These are phyloP conservation scores for Rauvolfia tetraphylla DNA, from an alignment of 257 asterid genomes.

Conservation along the genomic window DNA sequence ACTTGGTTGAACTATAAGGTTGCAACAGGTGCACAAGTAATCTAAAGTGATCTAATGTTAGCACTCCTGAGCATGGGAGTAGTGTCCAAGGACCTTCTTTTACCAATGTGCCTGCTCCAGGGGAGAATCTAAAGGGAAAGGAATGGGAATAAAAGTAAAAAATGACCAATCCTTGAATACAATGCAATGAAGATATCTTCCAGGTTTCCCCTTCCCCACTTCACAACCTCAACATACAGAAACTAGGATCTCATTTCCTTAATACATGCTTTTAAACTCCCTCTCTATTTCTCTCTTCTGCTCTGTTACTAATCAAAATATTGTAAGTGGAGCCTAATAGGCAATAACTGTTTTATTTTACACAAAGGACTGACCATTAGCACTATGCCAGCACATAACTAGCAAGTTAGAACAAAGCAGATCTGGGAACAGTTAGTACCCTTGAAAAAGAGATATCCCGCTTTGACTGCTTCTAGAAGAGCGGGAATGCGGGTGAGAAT, in stretches of 20 bases:
- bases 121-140: not conserved
- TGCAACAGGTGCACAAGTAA: not conserved
- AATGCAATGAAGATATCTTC: not conserved
- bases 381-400: not conserved
- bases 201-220: not conserved
- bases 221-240: not conserved
- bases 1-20: not conserved
- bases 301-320: not conserved
- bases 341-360: not conserved
- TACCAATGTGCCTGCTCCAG: not conserved
- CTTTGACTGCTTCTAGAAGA: conserved; percentile 46
- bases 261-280: not conserved
- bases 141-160: not conserved
- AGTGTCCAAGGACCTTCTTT: not conserved
- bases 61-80: not conserved
- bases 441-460: conserved; percentile 69
- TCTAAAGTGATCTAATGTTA: not conserved
- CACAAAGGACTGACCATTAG: not conserved
- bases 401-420: not conserved
- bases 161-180: not conserved
- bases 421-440: conserved; percentile 42
- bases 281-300: not conserved
- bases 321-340: not conserved
- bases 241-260: not conserved
- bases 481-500: conserved; percentile 31